Evolutionary conservation across 225 moss, liverwort and hornwort species (phyloP).

Genomic region (Takakia lepidozioides): DNA sequence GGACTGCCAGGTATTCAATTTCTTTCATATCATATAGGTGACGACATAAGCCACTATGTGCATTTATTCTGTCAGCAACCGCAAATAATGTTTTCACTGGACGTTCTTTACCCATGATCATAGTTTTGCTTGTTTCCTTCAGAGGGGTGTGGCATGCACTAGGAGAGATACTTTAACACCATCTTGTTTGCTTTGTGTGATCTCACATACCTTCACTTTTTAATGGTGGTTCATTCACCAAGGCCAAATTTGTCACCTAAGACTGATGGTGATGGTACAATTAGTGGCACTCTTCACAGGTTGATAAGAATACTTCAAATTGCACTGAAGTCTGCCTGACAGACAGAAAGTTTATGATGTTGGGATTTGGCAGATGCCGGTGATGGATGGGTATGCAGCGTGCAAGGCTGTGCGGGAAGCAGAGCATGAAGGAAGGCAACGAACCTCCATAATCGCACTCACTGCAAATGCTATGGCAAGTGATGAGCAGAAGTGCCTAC

Average conservation of each 20-base stretch:
- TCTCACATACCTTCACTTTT: not conserved
- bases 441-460: constrained; percentile 61
- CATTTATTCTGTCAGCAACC: no score
- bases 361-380: constrained; percentile 52
- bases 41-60: no score
- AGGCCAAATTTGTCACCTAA: not conserved
- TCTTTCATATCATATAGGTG: no score
- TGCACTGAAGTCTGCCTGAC: no score
- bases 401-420: constrained; percentile 54
- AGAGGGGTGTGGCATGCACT: no score
- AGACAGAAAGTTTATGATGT: no score
- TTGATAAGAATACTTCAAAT: no score
- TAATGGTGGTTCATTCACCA: not conserved
- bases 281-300: no score
- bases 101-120: no score
- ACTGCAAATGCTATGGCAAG: constrained; percentile 86
- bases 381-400: constrained; percentile 75
- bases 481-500: constrained; percentile 63
- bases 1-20: constrained; percentile 67
- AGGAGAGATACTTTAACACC: no score
- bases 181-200: not conserved
- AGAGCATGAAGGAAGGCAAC: constrained; percentile 48
- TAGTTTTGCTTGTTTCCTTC: no score
- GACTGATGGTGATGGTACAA: not conserved
- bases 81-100: not conserved